phyloP scores from a whole-genome alignment of 495 filamentous ascomycete genomes.

The Lichina pygmaea region DNA sequence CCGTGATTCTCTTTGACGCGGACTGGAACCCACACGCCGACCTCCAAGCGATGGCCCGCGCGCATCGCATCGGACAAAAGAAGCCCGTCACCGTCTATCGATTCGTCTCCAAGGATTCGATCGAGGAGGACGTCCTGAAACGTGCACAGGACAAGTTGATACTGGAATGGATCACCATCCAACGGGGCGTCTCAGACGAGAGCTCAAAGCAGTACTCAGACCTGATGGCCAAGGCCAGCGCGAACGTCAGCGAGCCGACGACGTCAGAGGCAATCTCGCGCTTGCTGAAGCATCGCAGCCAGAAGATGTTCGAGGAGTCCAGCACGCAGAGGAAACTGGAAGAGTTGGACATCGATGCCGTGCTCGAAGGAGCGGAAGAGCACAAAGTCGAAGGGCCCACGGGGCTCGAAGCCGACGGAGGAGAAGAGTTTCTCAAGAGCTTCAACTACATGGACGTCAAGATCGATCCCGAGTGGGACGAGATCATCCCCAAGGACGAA shows the following conservation, averaged over 20 bases:
- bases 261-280: slow-evolving; percentile 76
- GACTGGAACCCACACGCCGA: slow-evolving; percentile 99
- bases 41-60: slow-evolving; percentile 92
- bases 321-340: slow-evolving; percentile 90
- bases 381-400: slow-evolving; percentile 80
- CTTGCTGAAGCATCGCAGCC: slow-evolving; percentile 75
- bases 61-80: slow-evolving; percentile 92
- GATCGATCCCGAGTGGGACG: slow-evolving; percentile 82
- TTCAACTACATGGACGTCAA: slow-evolving; percentile 84
- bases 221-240: slow-evolving; percentile 41
- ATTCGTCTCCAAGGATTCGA: slow-evolving; percentile 87
- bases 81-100: slow-evolving; percentile 87
- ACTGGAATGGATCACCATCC: slow-evolving; percentile 94
- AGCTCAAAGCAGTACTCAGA: slow-evolving; percentile 24
- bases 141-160: slow-evolving; percentile 91
- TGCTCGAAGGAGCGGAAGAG: slow-evolving; percentile 85
- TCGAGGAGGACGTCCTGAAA: slow-evolving; percentile 93
- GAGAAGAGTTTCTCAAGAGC: slow-evolving; percentile 74
- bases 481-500: slow-evolving; percentile 88
- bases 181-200: slow-evolving; percentile 81
- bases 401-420: slow-evolving; percentile 72
- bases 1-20: slow-evolving; percentile 91
- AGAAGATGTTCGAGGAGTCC: slow-evolving; percentile 92
- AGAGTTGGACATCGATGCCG: slow-evolving; percentile 93
- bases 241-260: slow-evolving; percentile 41